Base-by-base conservation (phyloP, 805 yeast genomes). In the Zygosaccharomyces bisporus region DNA sequence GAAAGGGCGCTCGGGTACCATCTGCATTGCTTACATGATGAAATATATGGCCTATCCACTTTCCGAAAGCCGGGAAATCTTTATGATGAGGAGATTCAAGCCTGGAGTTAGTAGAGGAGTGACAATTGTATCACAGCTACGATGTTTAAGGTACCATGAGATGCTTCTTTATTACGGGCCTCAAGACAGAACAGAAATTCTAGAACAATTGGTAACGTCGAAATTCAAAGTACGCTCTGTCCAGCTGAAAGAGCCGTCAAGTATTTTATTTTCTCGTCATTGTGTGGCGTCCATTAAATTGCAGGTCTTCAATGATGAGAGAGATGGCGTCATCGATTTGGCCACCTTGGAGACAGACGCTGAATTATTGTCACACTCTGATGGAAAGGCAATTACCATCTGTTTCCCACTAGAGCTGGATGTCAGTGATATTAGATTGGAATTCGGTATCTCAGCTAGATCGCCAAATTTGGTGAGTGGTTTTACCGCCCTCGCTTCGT, bases 1-100 rank as follows among this genome's bases (percentile, higher is more conserved):
- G 0, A 89, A 88, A 63, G 98, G 98, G 0, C 69, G 98, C 20
- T 82, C 95, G 0, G 97, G 98, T 0, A 74, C 89, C 1, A 64
- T 87, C 1, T 76, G 77, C 5, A 78, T 86, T 47, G 86, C 89
- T 0, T 84, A 79, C 56, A 61, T 90, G 49, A 81, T 89, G 77
- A 71, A 70, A 41, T 59, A 64, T 40, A 60, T 61, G 25, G 65
- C 65, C 2, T 43, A 70, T 43, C 48, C 71, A 0, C 67, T 73
- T 10, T 62, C 66, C 1, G 71, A 68, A 14, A 86, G 89, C 1
- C 69, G 76, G 33, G 62, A 61, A 0, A 45, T 70, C 6, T 89
- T 83, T 58, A 77, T 83, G 2, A 45, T 55, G 6, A 68, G 73
- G 41, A 69, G 97, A 45, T 79, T 85, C 80, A 68, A 74, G 23